phyloP scores from a whole-genome alignment of 805 yeast species.

The Metschnikowia kunwiensis region DNA sequence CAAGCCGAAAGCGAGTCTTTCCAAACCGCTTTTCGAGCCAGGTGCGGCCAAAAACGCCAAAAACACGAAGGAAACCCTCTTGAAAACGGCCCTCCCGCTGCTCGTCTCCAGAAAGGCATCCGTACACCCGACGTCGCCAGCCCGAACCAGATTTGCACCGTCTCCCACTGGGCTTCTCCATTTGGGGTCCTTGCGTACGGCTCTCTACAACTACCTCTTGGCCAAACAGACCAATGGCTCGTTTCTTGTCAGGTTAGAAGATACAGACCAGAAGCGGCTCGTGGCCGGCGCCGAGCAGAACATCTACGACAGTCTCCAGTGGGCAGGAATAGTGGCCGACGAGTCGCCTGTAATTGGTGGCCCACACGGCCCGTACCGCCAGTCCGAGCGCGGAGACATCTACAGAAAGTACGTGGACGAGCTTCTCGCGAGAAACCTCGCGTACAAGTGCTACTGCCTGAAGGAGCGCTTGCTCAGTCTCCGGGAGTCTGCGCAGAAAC shows the following conservation, averaged over 20 bases:
- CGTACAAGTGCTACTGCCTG: conserved; percentile 85
- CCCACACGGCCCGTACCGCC: conserved; percentile 72
- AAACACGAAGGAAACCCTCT: neutral
- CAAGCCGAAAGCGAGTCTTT: conserved; percentile 8
- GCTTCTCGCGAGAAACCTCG: conserved; percentile 62
- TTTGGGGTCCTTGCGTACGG: conserved; percentile 90
- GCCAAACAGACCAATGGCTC: conserved; percentile 80
- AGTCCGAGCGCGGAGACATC: conserved; percentile 70
- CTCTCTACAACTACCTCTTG: conserved; percentile 79
- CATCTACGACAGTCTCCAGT: conserved; percentile 67
- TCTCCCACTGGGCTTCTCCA: conserved; percentile 97
- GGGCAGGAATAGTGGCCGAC: conserved; percentile 76
- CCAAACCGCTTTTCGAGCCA: too few relatives aligned
- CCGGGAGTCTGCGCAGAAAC: conserved; percentile 65
- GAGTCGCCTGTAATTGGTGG: conserved; percentile 74
- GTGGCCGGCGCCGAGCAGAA: conserved; percentile 81
- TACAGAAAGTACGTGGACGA: conserved; percentile 58
- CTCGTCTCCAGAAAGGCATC: conserved; percentile 3
- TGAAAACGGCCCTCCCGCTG: conserved; percentile 2
- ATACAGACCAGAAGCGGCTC: conserved; percentile 81
- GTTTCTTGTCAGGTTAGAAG: conserved; percentile 82
- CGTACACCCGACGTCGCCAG: conserved; percentile 52
- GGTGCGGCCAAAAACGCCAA: neutral
- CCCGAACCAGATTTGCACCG: conserved; percentile 92
- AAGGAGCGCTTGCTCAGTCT: conserved; percentile 69